Conservation (phyloP, 2,329 filamentous ascomycete species). For the Fusarium anguioides region DNA sequence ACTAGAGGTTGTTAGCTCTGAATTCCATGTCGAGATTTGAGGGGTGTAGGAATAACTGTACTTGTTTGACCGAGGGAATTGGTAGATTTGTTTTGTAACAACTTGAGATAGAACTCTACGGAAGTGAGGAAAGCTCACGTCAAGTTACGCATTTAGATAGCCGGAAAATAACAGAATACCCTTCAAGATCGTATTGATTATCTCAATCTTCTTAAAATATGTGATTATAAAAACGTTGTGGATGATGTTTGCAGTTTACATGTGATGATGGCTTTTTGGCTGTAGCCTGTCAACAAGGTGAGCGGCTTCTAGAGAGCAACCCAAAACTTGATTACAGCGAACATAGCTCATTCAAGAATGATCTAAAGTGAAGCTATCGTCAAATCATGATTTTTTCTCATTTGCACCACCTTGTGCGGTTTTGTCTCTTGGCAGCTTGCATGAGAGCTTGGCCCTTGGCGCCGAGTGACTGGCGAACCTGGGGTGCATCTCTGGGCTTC, state of each 20-base stretch:
- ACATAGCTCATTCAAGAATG: not conserved
- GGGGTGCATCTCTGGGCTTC: slow-evolving; percentile 42
- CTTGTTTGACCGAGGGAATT: slow-evolving; percentile 3
- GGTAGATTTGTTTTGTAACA: slow-evolving; percentile 11
- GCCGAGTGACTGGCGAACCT: slow-evolving; percentile 28
- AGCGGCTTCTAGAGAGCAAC: not conserved
- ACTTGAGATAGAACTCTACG: slow-evolving; percentile 15
- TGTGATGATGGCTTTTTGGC: not conserved
- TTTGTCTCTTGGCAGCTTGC: slow-evolving; percentile 39
- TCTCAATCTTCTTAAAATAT: not conserved
- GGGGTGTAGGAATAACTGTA: slow-evolving; percentile 7
- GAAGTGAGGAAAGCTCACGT: slow-evolving; percentile 6
- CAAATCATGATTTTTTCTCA: not conserved
- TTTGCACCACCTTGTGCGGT: slow-evolving; percentile 44
- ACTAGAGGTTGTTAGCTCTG: slow-evolving; percentile 6
- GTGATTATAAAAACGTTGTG: not conserved
- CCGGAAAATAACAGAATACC: slow-evolving; percentile 11
- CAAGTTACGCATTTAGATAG: not conserved
- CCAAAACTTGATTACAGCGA: not conserved
- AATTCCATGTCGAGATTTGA: not conserved
- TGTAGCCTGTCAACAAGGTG: not conserved
- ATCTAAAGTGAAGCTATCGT: slow-evolving; percentile 24
- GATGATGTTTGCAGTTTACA: not conserved
- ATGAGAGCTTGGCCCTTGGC: slow-evolving; percentile 42
- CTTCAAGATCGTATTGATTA: not conserved